These are phyloP conservation scores for Sequoiadendron giganteum DNA, from an alignment of 75 land plant species.

Conservation along the genomic window DNA sequence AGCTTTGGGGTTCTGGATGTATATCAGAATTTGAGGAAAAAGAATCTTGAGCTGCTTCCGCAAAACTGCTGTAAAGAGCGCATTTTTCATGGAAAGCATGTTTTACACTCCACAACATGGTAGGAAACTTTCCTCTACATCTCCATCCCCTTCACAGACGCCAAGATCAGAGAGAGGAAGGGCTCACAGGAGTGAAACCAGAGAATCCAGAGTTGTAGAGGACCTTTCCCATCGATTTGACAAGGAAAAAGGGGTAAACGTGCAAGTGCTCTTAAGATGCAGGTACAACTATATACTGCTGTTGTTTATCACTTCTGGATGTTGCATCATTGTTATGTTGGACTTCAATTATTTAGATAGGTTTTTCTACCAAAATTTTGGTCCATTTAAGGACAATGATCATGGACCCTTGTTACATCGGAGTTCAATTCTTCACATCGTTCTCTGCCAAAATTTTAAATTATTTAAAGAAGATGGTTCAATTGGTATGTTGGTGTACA, in stretches of 20 bases:
- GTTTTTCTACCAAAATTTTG: neutral
- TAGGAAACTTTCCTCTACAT: neutral
- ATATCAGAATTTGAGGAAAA: neutral
- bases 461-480: neutral
- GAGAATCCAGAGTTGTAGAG: neutral
- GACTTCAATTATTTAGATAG: neutral
- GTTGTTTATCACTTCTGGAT: neutral
- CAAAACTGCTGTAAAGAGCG: neutral
- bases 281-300: slow-evolving; percentile 35
- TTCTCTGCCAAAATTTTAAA: neutral
- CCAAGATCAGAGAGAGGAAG: neutral
- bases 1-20: neutral
- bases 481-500: neutral
- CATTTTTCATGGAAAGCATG: neutral
- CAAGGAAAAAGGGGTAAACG: slow-evolving; percentile 84
- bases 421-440: neutral
- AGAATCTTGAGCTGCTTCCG: neutral
- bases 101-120: neutral
- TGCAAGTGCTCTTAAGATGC: slow-evolving; percentile 91
- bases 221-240: slow-evolving; percentile 24
- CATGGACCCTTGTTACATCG: neutral
- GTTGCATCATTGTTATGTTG: neutral
- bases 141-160: slow-evolving; percentile 5
- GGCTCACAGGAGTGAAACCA: neutral
- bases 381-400: neutral